Conservation (phyloP, 1,284 basidiomycete genomes). For the Microbotryum violaceum region DNA sequence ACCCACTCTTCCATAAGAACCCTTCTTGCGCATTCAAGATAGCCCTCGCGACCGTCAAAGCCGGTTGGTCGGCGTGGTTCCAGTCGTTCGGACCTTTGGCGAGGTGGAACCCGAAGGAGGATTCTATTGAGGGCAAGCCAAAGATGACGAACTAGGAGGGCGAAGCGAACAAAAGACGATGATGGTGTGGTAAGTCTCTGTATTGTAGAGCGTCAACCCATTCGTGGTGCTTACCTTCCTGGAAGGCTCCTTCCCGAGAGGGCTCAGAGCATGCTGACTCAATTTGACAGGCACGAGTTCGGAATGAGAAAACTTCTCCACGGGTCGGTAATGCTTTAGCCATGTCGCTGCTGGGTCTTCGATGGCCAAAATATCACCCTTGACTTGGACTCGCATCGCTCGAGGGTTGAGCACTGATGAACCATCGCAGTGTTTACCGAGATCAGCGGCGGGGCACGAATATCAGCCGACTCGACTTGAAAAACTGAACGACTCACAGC, state of each 20-base stretch:
- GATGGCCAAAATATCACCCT: conserved; percentile 70
- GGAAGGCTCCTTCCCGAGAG: conserved; percentile 63
- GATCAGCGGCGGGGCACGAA: not conserved
- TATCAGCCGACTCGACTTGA: not conserved
- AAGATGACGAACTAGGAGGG: conserved; percentile 64
- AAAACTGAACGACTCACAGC: conserved; percentile 49
- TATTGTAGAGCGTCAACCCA: too few species aligned
- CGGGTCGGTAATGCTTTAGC: conserved; percentile 58
- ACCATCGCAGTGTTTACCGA: conserved; percentile 1
- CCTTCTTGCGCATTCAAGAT: conserved; percentile 65
- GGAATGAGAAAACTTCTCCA: conserved; percentile 47
- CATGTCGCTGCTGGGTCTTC: conserved; percentile 64
- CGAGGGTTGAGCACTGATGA: conserved; percentile 64
- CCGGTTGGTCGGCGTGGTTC: conserved; percentile 70
- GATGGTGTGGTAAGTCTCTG: too few species aligned
- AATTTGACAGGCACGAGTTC: conserved; percentile 61
- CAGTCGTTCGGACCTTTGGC: conserved; percentile 53
- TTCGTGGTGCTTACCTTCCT: conserved; percentile 51
- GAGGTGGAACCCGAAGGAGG: conserved; percentile 74
- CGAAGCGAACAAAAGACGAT: too few species aligned
- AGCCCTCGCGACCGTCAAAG: conserved; percentile 73
- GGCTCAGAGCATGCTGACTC: conserved; percentile 62
- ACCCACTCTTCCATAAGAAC: conserved; percentile 54
- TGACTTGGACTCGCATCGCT: conserved; percentile 76
- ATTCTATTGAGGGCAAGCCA: conserved; percentile 88